Evolutionary conservation across 768 basidiomycete genomes (phyloP).

Genomic region (Boletus patriciae): DNA sequence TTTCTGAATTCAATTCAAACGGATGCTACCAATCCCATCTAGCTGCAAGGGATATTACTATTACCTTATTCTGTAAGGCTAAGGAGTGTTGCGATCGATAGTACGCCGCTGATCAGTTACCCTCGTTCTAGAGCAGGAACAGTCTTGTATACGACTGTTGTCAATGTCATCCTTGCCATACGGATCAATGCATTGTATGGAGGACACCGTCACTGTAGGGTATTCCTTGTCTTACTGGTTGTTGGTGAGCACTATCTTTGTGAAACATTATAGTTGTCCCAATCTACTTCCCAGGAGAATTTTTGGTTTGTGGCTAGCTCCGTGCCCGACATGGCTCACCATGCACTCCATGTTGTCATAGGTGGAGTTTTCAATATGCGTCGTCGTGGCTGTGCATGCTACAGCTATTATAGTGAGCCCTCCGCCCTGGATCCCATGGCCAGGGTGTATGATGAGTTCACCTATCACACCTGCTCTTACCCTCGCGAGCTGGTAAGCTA

Average conservation of each 20-base stretch:
- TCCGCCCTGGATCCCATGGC: conserved; percentile 18
- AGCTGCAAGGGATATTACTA: conserved; percentile 27
- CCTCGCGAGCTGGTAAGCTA: conserved; percentile 23
- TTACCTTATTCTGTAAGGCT: conserved; percentile 21
- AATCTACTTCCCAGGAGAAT: conserved; percentile 11
- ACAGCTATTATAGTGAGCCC: conserved; percentile 11
- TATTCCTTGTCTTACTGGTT: conserved; percentile 17
- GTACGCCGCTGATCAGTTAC: neutral
- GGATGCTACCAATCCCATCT: neutral
- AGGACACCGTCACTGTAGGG: neutral
- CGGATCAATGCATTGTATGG: conserved; percentile 21
- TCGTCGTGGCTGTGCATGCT: conserved; percentile 17
- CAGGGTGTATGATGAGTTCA: conserved; percentile 15
- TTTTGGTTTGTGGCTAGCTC: conserved; percentile 11
- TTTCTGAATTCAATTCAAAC: neutral
- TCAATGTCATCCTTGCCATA: conserved; percentile 23
- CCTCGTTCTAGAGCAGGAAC: conserved; percentile 15
- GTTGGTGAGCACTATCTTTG: conserved; percentile 10
- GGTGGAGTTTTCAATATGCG: conserved; percentile 19
- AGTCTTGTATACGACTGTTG: conserved; percentile 17
- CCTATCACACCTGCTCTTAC: conserved; percentile 15
- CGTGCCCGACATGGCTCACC: neutral
- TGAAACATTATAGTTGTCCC: neutral
- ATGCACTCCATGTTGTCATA: neutral
- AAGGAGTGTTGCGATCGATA: neutral